Evolutionary conservation across 1,139 yeast species (phyloP).

Genomic region (Protomyces gravidus): DNA sequence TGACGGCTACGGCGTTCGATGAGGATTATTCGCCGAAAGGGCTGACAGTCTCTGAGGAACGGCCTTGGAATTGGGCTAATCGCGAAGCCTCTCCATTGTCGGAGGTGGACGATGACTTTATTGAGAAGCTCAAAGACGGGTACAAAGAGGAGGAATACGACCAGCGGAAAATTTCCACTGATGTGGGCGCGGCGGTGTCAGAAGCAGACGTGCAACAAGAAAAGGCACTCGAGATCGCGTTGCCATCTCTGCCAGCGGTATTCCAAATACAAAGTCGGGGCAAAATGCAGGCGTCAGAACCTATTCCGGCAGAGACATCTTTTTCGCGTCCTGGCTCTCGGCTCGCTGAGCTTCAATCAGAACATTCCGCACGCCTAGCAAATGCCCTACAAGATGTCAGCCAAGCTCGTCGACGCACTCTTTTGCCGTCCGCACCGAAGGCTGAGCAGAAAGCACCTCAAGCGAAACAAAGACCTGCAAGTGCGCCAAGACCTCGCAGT

Average conservation of each 20-base stretch:
- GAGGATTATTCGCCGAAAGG: conserved; percentile 18
- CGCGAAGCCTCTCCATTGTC: conserved; percentile 24
- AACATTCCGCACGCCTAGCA: background rate
- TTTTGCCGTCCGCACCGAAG: background rate
- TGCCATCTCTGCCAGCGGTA: background rate
- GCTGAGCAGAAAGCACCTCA: background rate
- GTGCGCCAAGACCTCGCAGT: background rate
- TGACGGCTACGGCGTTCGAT: conserved; percentile 12
- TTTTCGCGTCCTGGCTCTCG: background rate
- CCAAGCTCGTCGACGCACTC: background rate
- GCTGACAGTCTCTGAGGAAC: conserved; percentile 10
- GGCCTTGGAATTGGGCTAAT: conserved; percentile 26
- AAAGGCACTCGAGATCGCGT: background rate
- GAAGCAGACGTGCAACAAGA: background rate
- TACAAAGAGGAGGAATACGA: background rate
- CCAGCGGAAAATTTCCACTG: background rate
- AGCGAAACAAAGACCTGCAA: background rate
- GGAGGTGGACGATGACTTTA: conserved; percentile 11
- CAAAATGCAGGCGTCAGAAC: background rate
- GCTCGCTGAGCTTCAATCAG: background rate
- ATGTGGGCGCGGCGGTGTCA: background rate
- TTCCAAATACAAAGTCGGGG: background rate
- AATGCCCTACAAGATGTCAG: background rate
- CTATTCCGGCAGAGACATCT: background rate
- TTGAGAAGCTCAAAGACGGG: background rate